phyloP scores from a whole-genome alignment of 805 yeast genomes.

The Candida gorgasii region DNA sequence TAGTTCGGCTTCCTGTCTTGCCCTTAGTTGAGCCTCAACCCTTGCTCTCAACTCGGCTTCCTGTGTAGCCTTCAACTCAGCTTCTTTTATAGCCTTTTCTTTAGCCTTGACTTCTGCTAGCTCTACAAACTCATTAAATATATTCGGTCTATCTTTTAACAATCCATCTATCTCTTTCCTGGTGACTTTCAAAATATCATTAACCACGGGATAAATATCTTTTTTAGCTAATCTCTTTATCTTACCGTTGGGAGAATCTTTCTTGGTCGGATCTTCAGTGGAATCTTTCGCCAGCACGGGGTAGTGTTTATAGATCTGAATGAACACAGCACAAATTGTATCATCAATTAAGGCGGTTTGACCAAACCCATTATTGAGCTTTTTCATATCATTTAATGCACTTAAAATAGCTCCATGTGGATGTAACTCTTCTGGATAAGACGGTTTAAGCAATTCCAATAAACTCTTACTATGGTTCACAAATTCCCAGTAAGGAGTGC shows the following conservation, averaged over 20 bases:
- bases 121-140: constrained; percentile 29
- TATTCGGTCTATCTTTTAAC: constrained; percentile 30
- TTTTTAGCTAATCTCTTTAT: constrained; percentile 40
- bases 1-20: neutral
- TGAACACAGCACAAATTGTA: constrained; percentile 59
- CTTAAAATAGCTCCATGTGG: constrained; percentile 28
- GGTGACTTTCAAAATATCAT: constrained; percentile 31
- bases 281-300: neutral
- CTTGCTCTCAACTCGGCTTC: neutral
- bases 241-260: constrained; percentile 33
- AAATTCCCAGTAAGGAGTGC: constrained; percentile 48
- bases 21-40: neutral
- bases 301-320: constrained; percentile 44
- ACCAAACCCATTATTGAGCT: constrained; percentile 78
- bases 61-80: neutral
- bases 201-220: constrained; percentile 42
- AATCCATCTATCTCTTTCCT: constrained; percentile 32
- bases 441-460: constrained; percentile 27
- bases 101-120: neutral
- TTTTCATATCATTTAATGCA: constrained; percentile 58
- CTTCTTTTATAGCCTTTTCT: neutral
- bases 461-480: constrained; percentile 34
- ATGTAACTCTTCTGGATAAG: constrained; percentile 35
- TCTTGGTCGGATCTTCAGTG: neutral
- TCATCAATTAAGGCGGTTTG: constrained; percentile 78